A percentile compares a stretch with the other conserved stretches of the same genome.
These are phyloP conservation scores for Hypomyces rosellus DNA, from an alignment of 2,329 filamentous ascomycete genomes.

Conservation along the genomic window DNA sequence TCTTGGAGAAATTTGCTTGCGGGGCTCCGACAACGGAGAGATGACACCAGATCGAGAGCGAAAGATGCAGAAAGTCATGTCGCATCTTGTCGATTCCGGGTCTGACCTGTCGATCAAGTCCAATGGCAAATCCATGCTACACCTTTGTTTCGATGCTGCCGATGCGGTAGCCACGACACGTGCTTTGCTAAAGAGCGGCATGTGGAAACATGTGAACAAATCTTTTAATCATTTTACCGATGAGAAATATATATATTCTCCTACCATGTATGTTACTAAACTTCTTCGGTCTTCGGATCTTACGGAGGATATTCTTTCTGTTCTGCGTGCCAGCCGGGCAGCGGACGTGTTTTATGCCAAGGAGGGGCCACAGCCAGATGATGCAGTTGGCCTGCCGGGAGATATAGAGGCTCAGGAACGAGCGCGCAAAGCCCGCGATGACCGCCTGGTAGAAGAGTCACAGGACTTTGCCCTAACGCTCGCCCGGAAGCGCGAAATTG, in stretches of 20 bases:
- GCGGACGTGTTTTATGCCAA: constrained; percentile 50
- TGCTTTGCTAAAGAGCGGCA: constrained; percentile 53
- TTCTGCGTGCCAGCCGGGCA: constrained; percentile 47
- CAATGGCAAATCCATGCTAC: constrained; percentile 52
- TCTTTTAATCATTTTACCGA: constrained; percentile 49
- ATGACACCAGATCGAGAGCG: constrained; percentile 44
- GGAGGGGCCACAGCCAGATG: constrained; percentile 46
- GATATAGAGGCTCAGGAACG: constrained; percentile 45
- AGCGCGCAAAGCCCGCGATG: constrained; percentile 40
- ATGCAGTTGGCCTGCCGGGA: constrained; percentile 45
- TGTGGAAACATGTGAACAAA: constrained; percentile 61
- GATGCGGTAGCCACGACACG: constrained; percentile 50
- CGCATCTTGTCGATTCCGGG: constrained; percentile 48
- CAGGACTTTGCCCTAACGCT: constrained; percentile 45
- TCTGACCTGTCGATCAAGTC: constrained; percentile 51
- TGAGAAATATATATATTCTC: constrained; percentile 53
- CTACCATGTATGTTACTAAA: constrained; percentile 54
- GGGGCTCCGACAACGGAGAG: constrained; percentile 41
- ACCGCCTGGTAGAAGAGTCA: constrained; percentile 39
- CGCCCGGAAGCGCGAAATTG: constrained; percentile 45
- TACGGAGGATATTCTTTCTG: constrained; percentile 36
- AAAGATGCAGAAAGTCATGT: constrained; percentile 51
- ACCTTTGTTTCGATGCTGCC: constrained; percentile 53
- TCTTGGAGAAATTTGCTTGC: constrained; percentile 56
- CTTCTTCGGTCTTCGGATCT: constrained; percentile 35